Conservation (phyloP, 176 grass and related monocot species). For the Juncus effusus region DNA sequence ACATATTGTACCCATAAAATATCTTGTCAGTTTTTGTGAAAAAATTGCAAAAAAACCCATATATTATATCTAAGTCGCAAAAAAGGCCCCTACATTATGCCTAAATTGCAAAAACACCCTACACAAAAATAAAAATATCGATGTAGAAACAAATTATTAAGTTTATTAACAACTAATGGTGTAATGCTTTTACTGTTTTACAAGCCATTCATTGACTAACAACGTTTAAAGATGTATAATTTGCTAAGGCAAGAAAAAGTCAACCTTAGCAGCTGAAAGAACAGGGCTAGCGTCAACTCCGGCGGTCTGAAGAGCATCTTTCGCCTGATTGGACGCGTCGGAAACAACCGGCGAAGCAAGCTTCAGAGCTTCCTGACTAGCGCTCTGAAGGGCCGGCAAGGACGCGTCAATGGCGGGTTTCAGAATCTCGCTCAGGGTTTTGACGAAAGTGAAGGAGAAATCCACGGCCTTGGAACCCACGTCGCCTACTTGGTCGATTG, state of each 20-base stretch:
- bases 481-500: conserved; percentile 51
- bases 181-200: too few species aligned
- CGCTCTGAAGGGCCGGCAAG: conserved; percentile 59
- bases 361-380: conserved; percentile 66
- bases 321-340: conserved; percentile 58
- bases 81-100: too few species aligned
- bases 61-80: too few species aligned
- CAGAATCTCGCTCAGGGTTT: conserved; percentile 43
- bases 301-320: conserved; percentile 57
- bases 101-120: too few species aligned
- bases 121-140: too few species aligned
- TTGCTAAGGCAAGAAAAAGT: background rate
- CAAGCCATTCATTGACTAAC: too few species aligned
- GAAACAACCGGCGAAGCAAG: conserved; percentile 65
- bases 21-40: too few species aligned
- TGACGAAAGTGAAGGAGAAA: conserved; percentile 40
- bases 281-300: conserved; percentile 72
- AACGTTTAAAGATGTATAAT: too few species aligned
- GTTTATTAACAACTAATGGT: too few species aligned
- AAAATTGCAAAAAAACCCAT: too few species aligned
- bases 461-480: conserved; percentile 38
- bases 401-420: conserved; percentile 55
- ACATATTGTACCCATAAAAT: too few species aligned
- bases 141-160: too few species aligned
- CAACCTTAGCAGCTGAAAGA: conserved; percentile 64